Percentiles rank a stretch among this genome's conserved stretches.
Evolutionary conservation across 257 asterid species (phyloP).

Genomic region (Nicotiana tomentosiformis): DNA sequence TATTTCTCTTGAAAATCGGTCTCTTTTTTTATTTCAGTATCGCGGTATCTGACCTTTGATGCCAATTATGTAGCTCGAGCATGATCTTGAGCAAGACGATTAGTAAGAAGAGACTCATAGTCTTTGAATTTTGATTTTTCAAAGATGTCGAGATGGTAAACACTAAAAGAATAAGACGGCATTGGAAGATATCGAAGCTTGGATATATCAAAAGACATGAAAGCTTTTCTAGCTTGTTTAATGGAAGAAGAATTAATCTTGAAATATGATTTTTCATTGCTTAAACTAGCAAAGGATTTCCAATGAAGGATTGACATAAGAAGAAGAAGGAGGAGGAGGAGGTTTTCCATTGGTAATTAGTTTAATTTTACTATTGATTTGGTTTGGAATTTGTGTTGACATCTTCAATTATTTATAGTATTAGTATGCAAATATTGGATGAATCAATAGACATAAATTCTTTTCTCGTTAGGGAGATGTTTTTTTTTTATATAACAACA

Average conservation of each 20-base stretch:
- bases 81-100: not conserved
- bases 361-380: not conserved
- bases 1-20: not conserved
- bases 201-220: not conserved
- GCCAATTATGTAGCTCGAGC: not conserved
- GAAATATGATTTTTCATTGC: not conserved
- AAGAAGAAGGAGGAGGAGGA: not conserved
- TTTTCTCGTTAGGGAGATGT: too few relatives aligned
- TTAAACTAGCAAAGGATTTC: not conserved
- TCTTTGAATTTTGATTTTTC: not conserved
- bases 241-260: not conserved
- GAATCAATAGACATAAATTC: too few relatives aligned
- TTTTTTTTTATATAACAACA: too few relatives aligned
- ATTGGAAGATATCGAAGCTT: not conserved
- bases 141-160: not conserved
- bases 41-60: not conserved
- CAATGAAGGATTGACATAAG: not conserved
- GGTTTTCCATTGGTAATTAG: not conserved
- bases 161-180: not conserved
- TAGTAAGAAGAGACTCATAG: not conserved
- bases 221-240: not conserved
- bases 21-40: not conserved
- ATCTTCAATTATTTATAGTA: not conserved
- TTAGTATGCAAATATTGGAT: too few relatives aligned
- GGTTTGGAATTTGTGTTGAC: not conserved